A percentile compares a stretch with the other conserved stretches of the same genome.
These are phyloP conservation scores for Solanum commersonii DNA, from an alignment of 257 asterid species.

Conservation along the genomic window DNA sequence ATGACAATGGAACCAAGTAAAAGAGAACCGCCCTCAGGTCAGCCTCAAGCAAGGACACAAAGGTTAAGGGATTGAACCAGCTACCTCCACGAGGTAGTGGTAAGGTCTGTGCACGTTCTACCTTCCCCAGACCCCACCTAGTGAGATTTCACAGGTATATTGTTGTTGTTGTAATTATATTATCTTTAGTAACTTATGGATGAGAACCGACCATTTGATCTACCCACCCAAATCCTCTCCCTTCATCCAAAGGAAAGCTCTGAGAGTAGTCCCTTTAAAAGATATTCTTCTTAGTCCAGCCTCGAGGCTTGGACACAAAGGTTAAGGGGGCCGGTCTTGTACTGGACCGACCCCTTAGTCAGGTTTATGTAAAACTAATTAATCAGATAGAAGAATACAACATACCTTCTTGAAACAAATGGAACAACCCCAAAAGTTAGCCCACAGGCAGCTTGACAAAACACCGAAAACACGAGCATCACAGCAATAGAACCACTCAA, in stretches of 20 bases:
- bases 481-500: constrained; percentile 40
- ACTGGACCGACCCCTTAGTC: background rate
- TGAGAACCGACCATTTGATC: background rate
- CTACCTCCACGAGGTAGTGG: background rate
- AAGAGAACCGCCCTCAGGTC: no score
- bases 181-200: background rate
- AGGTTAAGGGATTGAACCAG: background rate
- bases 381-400: background rate
- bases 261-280: background rate
- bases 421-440: constrained; percentile 86
- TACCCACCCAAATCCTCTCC: background rate
- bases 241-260: background rate
- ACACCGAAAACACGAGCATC: constrained; percentile 64
- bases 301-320: background rate
- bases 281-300: background rate
- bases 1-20: background rate
- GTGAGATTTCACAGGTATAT: no score
- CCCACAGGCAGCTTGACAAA: constrained; percentile 91
- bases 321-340: background rate
- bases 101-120: accelerated
- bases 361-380: background rate
- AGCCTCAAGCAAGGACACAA: background rate
- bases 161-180: background rate
- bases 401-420: constrained; percentile 69
- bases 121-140: no score